Base-by-base conservation (phyloP, 352 stramenopile genomes). In the Globisporangium alternatum region DNA sequence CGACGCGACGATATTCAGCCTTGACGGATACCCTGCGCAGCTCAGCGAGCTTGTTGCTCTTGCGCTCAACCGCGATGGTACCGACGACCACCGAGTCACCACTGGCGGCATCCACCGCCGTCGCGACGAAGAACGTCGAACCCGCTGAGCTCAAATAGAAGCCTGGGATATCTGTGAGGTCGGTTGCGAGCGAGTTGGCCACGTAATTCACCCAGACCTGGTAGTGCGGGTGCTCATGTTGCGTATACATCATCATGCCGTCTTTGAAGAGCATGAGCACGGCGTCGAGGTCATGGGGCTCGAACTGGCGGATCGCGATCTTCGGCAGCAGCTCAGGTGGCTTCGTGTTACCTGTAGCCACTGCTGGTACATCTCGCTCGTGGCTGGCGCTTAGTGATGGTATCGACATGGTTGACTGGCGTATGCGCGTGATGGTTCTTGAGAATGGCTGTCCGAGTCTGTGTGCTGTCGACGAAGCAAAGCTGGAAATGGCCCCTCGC, bases 41-140 rank as follows among this genome's bases (percentile, higher is more conserved):
- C 21, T 65, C 55, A 2, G 39, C 58, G 41, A 62, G 43, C 5
- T 22, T 41, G 12, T 56, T 22, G 21, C 10, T 45, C 22, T 37
- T 55, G 15, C n/a, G 37, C 59, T 66, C 48, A 9, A 69, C 22
- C 5, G 35, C 64, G 12, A 69, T 60, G 6, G 49, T 62, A 1
- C 64, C 64, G 5, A 70, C 49, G 31, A 62, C 19, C 25, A 48
- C n/a, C 13, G 35, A 21, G 9, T 49, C 22, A 3, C 37, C 59
- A 2, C n/a, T 58, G n/a, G 35, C 8, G 15, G 22, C 45, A n/a
- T 41, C 54, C 59, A 33, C 35, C 1, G 55, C 43, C 1, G 68
- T 69, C 10, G 67, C 69, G 13, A 75, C 64, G 56, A 66, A 81
- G 55, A 73, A 77, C 33, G 73, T 60, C 9, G 69, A 73, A 19